Conservation (phyloP, 2,329 filamentous ascomycete genomes). For the Decorospora gaudefroyi region DNA sequence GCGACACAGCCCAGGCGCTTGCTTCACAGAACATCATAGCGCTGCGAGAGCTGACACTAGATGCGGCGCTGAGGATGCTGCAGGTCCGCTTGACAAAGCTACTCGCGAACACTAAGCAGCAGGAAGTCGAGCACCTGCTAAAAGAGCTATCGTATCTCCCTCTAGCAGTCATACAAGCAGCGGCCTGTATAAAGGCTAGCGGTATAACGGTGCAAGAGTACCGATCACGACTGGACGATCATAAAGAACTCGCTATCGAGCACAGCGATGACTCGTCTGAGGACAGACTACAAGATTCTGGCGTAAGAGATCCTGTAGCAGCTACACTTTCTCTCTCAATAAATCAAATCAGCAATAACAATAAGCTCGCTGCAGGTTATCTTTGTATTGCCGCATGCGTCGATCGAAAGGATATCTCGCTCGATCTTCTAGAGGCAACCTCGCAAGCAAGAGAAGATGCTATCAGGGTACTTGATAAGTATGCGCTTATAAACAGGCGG, state of each 20-base stretch:
- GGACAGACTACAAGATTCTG: conserved; percentile 27
- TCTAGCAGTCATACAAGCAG: conserved; percentile 25
- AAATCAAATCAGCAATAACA: conserved; percentile 29
- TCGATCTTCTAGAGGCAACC: conserved; percentile 21
- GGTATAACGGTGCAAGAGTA: conserved; percentile 19
- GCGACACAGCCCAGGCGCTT: conserved; percentile 15
- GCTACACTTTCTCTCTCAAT: conserved; percentile 54
- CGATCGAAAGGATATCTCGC: conserved; percentile 25
- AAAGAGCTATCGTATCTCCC: conserved; percentile 24
- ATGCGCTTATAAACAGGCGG: conserved; percentile 15
- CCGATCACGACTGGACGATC: conserved; percentile 11
- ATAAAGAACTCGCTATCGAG: too few relatives aligned
- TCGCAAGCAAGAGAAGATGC: conserved; percentile 15
- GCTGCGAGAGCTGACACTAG: conserved; percentile 19
- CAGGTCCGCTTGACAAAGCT: conserved; percentile 15
- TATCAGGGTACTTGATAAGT: conserved; percentile 15
- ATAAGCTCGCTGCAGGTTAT: conserved; percentile 42
- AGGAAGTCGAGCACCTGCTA: conserved; percentile 18
- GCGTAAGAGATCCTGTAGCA: conserved; percentile 48
- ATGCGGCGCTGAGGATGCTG: conserved; percentile 23
- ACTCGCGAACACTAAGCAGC: conserved; percentile 11
- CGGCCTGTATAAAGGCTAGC: conserved; percentile 19
- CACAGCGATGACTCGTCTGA: conserved; percentile 44
- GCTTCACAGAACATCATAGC: conserved; percentile 20
- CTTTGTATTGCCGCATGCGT: conserved; percentile 51